Evolutionary conservation across 805 yeast species (phyloP).

Genomic region (Barnettozyma californica): DNA sequence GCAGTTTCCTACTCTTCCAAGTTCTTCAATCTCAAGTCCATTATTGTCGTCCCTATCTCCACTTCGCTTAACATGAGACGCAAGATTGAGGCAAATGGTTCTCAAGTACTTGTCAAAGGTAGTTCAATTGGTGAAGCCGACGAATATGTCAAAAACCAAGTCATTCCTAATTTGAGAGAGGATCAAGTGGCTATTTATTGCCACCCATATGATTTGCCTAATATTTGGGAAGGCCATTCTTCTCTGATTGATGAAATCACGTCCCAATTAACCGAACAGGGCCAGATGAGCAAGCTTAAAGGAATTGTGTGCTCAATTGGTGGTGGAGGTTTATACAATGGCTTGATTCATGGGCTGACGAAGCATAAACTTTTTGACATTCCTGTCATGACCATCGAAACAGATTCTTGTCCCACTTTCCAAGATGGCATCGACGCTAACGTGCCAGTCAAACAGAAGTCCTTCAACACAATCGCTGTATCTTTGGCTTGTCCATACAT

Average conservation of each 20-base stretch:
- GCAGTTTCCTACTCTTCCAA: conserved; percentile 48
- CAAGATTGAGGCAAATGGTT: conserved; percentile 43
- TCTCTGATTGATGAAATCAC: conserved; percentile 41
- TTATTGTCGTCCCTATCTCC: conserved; percentile 55
- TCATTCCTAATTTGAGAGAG: conserved; percentile 23
- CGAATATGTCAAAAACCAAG: conserved; percentile 30
- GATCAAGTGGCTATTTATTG: conserved; percentile 39
- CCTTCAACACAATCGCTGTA: conserved; percentile 53
- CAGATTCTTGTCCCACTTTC: conserved; percentile 58
- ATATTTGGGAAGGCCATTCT: conserved; percentile 53
- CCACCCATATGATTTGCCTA: conserved; percentile 48
- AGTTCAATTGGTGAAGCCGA: conserved; percentile 47
- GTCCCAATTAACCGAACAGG: conserved; percentile 21
- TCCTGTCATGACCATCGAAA: conserved; percentile 49
- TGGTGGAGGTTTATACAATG: conserved; percentile 55
- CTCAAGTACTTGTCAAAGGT: conserved; percentile 44
- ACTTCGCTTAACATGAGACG: conserved; percentile 42
- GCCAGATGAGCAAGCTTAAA: conserved; percentile 27
- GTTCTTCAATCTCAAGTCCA: conserved; percentile 33
- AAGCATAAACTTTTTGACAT: conserved; percentile 31
- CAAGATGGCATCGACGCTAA: conserved; percentile 43
- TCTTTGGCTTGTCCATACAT: conserved; percentile 60
- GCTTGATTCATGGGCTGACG: conserved; percentile 41
- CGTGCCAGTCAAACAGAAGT: conserved; percentile 36
- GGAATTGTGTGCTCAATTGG: conserved; percentile 52